Base-by-base conservation (phyloP, 768 basidiomycete genomes). In the Suillus weaverae region DNA sequence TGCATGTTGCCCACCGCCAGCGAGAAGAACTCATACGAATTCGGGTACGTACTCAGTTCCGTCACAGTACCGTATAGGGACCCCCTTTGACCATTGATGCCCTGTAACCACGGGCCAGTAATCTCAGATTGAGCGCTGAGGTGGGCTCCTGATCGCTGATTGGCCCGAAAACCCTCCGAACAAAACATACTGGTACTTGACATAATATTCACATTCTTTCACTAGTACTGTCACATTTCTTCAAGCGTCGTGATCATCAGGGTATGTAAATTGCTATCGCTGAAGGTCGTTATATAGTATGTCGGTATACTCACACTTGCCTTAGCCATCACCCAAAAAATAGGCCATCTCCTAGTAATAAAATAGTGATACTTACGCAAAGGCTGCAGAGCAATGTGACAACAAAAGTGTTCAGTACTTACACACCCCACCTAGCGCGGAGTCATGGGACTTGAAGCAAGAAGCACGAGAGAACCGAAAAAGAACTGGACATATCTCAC, bases 341-440 rank as follows among this genome's bases (percentile, higher is more conserved):
- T 26, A 69, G 30, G 8, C 43, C 61, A 65, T 30, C 30, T 51
- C 33, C 67, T 56, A 70, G 70, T 70, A 76, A 76, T 62, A 76
- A 76, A 76, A 69, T 74, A 69, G 70, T 76, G 57, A 76, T 76
- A 76, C 75, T 76, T 76, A 76, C 75, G 75, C 74, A 66, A 70
- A 57, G 64, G 61, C 71, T 67, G 67, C 69, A 66, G 62, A 69
- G 67, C 70, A 67, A 76, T 38, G 59, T 39, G 59, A 62, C 74
- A 75, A 69, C 51, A 61, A 60, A 66, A 62, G 63, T 65, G 72
- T 62, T 64, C 36, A 66, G 74, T 71, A 76, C 74, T 76, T 77
- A 76, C 76, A 76, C 65, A 76, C 74, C 73, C 76, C 65, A 53
- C 73, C 71, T 76, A 77, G 62, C 66, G 69, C 67, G 72, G 61